These are phyloP conservation scores for Hibiscus mutabilis DNA, from an alignment of 345 rosid species.

Conservation along the genomic window DNA sequence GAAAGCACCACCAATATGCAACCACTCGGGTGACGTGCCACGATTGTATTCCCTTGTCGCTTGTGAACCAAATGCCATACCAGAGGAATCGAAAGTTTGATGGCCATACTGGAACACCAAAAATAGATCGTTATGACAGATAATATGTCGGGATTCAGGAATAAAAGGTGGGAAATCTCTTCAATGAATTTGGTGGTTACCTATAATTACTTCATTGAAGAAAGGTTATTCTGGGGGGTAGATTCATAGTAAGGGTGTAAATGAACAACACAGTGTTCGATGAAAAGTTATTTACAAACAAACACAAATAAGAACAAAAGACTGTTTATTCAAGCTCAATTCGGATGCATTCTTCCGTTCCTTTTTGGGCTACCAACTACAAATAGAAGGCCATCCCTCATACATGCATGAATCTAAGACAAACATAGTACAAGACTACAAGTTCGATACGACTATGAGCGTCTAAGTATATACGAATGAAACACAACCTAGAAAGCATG, in stretches of 20 bases:
- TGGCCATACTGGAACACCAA: constrained; percentile 52
- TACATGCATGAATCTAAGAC: not conserved
- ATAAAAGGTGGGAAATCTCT: not conserved
- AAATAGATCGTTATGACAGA: constrained; percentile 2
- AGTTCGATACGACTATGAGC: too few relatives aligned
- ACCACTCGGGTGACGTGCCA: constrained; percentile 73
- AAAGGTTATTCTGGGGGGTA: not conserved
- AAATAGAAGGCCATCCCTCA: not conserved
- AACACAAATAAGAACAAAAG: not conserved
- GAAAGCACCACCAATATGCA: constrained; percentile 77
- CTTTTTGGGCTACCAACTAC: not conserved
- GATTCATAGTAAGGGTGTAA: not conserved
- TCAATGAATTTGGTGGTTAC: not conserved
- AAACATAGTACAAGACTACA: too few relatives aligned
- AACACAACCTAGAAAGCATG: not conserved
- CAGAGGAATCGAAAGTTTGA: constrained; percentile 47
- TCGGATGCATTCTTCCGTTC: not conserved
- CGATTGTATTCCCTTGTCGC: constrained; percentile 51
- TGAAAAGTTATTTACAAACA: not conserved
- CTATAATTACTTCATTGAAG: not conserved
- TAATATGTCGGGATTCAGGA: not conserved
- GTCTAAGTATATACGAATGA: not conserved
- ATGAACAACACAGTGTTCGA: not conserved
- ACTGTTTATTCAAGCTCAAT: not conserved
- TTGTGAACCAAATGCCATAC: constrained; percentile 56